These are phyloP conservation scores for Tuber magnatum DNA, from an alignment of 495 filamentous ascomycete species.

Conservation along the genomic window DNA sequence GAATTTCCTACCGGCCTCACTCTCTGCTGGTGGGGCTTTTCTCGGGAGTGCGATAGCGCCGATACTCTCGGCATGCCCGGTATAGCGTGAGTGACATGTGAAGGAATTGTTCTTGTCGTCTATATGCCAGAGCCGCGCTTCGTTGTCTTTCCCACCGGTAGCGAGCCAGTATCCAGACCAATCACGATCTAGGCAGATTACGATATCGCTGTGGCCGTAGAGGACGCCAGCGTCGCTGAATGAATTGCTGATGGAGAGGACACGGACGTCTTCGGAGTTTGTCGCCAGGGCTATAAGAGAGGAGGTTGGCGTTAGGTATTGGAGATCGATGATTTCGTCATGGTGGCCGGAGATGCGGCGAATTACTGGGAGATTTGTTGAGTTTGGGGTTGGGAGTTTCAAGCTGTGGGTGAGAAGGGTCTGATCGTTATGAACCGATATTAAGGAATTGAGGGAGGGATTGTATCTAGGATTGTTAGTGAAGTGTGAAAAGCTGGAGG, in stretches of 20 bases:
- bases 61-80: constrained; percentile 88
- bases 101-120: constrained; percentile 70
- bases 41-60: constrained; percentile 83
- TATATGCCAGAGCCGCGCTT: constrained; percentile 81
- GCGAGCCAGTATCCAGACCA: constrained; percentile 96
- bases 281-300: constrained; percentile 84
- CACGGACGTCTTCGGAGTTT: constrained; percentile 85
- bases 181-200: constrained; percentile 88
- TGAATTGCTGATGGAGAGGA: constrained; percentile 64
- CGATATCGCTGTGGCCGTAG: constrained; percentile 86
- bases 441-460: constrained; percentile 52
- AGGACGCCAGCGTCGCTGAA: constrained; percentile 82
- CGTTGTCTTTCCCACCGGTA: constrained; percentile 93
- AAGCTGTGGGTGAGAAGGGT: constrained; percentile 69
- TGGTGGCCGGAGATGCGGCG: constrained; percentile 89
- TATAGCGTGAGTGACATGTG: constrained; percentile 68
- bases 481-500: constrained; percentile 43
- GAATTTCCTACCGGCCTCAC: constrained; percentile 56
- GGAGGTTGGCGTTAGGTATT: constrained; percentile 69
- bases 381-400: constrained; percentile 35
- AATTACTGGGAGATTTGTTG: constrained; percentile 43
- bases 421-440: constrained; percentile 84
- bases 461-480: constrained; percentile 38
- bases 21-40: constrained; percentile 54
- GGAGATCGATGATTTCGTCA: constrained; percentile 91